Conservation (phyloP, 768 basidiomycete genomes). For the Amanita pseudoporphyria region DNA sequence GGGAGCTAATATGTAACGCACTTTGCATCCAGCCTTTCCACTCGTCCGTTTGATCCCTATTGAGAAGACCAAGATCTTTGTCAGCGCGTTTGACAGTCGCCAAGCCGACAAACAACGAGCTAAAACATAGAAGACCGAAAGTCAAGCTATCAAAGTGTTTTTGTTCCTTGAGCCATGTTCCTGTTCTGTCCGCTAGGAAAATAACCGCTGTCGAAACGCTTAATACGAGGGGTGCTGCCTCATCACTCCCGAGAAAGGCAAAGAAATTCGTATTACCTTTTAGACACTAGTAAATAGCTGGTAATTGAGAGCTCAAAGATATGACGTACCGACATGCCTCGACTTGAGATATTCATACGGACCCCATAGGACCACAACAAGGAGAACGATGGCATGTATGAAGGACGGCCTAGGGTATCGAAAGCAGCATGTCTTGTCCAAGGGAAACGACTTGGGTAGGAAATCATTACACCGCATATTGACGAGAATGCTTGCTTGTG, state of each 20-base stretch:
- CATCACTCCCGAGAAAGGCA: constrained; percentile 2
- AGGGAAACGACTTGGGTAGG: constrained; percentile 50
- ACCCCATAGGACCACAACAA: constrained; percentile 36
- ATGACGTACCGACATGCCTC: constrained; percentile 12
- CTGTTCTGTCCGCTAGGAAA: constrained; percentile 77
- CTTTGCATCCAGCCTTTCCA: constrained; percentile 99
- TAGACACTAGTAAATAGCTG: neutral
- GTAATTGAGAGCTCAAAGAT: neutral
- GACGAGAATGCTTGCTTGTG: constrained; percentile 70
- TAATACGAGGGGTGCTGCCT: constrained; percentile 44
- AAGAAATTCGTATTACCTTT: neutral
- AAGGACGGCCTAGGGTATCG: constrained; percentile 58
- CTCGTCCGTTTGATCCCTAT: constrained; percentile 90
- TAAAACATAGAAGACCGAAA: constrained; percentile 52
- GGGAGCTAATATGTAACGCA: constrained; percentile 24
- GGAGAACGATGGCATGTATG: constrained; percentile 45
- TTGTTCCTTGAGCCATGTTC: constrained; percentile 83
- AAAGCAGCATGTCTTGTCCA: constrained; percentile 76
- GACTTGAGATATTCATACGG: constrained; percentile 35
- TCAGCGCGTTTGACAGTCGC: constrained; percentile 59
- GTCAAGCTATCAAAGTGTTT: constrained; percentile 69
- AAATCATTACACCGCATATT: constrained; percentile 75
- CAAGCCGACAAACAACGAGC: constrained; percentile 47
- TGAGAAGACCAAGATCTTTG: constrained; percentile 82
- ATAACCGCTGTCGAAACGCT: constrained; percentile 59